Base-by-base conservation (phyloP, 208 protist genomes). In the Crithidia expoeki region DNA sequence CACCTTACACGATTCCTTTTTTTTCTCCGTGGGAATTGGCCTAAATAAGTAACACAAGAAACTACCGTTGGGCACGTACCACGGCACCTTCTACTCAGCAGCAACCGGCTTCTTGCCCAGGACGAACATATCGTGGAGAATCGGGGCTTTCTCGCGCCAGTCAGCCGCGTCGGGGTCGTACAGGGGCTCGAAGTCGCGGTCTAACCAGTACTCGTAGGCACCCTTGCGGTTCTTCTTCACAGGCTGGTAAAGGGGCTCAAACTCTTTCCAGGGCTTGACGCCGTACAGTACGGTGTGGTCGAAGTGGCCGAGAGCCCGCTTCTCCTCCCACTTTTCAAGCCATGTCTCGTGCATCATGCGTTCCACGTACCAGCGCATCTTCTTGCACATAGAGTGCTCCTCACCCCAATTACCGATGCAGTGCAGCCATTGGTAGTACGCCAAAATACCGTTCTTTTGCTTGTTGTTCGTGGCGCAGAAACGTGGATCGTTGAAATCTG, bases 361-460 rank as follows among this genome's bases (percentile, higher is more conserved):
- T 74, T 96, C 88, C n/a, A 94, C 55, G 52, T 94, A 96, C 87
- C 87, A 96, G 42, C 91, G 87, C 85, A 93, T 91, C 85, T 96
- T 96, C 78, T 96, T 93, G 83, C 91, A 96, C 88, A 92, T 96
- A 9, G 88, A 94, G 78, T 96, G 91, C 50, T 94, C 88, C 69
- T 96, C 91, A 44, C 91, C 91, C 91, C 91, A 96, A 83, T 96
- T 96, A 23, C 91, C 91, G 53, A 96, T 88, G 85, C 91, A 96
- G 67, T 96, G 91, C 10, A 96, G 85, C 91, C 91, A 96, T 63
- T 96, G 91, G 60, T 96, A 94, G 79, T 96, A 96, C 11, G 88
- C 83, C 27, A 96, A 80, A 79, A 94, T 94, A 46, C 88, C 91
- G 82, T 93, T 93, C 73, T 94, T 96, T 62, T 93, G 84, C 68